Percentiles rank a stretch among this genome's conserved stretches.
Conservation (phyloP, 2,329 filamentous ascomycete genomes). For the Mollisia scopiformis region DNA sequence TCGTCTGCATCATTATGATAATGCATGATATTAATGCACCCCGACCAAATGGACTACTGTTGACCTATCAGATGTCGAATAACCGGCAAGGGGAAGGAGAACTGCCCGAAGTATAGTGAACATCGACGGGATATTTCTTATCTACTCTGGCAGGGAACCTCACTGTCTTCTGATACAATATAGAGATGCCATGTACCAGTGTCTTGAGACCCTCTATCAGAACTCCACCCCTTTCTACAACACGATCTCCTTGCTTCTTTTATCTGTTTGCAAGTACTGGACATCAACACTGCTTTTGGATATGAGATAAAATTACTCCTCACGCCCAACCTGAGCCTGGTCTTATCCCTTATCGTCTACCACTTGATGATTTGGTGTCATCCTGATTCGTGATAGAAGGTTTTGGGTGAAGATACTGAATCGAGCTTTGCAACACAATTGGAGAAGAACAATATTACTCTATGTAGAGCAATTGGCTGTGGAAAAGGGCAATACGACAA, state of each 20-base stretch:
- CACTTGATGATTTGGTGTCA: no score
- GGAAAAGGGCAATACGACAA: no score
- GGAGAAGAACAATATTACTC: no score
- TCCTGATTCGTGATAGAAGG: no score
- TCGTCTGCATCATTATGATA: conserved; percentile 14
- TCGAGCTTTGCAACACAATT: no score
- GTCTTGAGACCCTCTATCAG: neutral
- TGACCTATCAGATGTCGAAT: conserved; percentile 16
- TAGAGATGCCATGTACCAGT: conserved; percentile 6
- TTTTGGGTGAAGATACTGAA: no score
- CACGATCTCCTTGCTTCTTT: no score
- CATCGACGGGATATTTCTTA: neutral
- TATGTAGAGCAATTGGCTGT: no score
- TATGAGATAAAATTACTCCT: no score
- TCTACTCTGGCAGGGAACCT: neutral
- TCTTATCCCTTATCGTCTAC: no score
- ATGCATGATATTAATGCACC: conserved; percentile 28
- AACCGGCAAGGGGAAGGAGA: neutral
- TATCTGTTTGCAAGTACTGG: neutral
- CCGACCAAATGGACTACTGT: conserved; percentile 1
- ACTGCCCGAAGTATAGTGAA: neutral
- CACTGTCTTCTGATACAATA: conserved; percentile 5
- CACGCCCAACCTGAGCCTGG: no score
- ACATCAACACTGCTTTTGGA: neutral
- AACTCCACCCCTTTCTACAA: neutral